Conservation (phyloP, 495 filamentous ascomycete genomes). For the Penicillium mononematosum region DNA sequence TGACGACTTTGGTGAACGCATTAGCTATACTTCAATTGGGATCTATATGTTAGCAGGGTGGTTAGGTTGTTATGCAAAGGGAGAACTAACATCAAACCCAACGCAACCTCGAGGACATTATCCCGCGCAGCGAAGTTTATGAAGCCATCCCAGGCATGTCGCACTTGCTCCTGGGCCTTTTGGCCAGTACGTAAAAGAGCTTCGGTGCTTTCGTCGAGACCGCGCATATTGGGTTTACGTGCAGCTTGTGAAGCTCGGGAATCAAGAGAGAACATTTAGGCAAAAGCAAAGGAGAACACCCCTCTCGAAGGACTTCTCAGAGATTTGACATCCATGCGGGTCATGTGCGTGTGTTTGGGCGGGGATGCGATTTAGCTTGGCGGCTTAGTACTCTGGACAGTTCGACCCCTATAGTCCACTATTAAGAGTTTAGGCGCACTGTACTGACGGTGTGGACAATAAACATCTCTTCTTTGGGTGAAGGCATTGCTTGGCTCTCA, state of each 20-base stretch:
- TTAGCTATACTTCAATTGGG: conserved; percentile 56
- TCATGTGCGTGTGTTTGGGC: background rate
- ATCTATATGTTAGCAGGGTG: background rate
- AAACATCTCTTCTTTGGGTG: background rate
- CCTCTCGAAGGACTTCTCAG: background rate
- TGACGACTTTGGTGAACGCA: conserved; percentile 70
- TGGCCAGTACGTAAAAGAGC: conserved; percentile 29
- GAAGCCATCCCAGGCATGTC: conserved; percentile 58
- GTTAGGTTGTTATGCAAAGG: background rate
- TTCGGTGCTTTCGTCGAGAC: conserved; percentile 33
- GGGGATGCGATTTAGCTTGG: background rate
- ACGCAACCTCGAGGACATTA: conserved; percentile 73
- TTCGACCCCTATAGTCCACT: background rate
- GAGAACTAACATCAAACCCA: conserved; percentile 64
- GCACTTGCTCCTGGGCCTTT: conserved; percentile 34
- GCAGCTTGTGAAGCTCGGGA: background rate
- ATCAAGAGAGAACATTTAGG: background rate
- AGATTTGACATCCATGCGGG: background rate
- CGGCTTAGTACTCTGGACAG: background rate
- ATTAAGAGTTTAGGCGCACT: background rate
- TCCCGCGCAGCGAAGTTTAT: conserved; percentile 69
- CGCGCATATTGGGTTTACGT: conserved; percentile 27
- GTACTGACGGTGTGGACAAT: background rate
- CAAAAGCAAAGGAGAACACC: background rate
- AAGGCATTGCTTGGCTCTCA: background rate